phyloP scores from a whole-genome alignment of 2,329 filamentous ascomycete genomes.

The Trichoderma gracile region DNA sequence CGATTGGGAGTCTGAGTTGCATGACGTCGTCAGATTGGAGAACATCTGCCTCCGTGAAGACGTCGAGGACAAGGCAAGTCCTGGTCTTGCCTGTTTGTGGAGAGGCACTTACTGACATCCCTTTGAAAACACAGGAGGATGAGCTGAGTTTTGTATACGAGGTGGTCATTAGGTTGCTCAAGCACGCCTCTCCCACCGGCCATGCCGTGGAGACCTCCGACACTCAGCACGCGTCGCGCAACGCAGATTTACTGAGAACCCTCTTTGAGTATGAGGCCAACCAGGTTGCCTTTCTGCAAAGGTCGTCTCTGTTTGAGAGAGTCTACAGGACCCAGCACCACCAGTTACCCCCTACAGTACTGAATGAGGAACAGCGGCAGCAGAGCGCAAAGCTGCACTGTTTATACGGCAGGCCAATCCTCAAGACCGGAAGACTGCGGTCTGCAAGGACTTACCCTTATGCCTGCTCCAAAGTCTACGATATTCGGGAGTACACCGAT shows the following conservation, averaged over 20 bases:
- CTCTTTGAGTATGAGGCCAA: constrained; percentile 52
- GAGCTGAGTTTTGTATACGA: constrained; percentile 52
- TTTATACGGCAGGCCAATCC: constrained; percentile 63
- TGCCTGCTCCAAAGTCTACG: constrained; percentile 71
- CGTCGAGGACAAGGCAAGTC: constrained; percentile 44
- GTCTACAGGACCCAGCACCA: constrained; percentile 35
- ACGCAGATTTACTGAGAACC: constrained; percentile 46
- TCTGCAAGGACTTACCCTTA: constrained; percentile 53
- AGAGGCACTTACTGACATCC: neutral
- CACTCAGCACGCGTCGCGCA: constrained; percentile 49
- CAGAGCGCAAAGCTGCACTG: constrained; percentile 70
- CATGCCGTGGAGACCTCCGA: constrained; percentile 36
- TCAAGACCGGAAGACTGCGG: constrained; percentile 41
- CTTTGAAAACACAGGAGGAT: constrained; percentile 36
- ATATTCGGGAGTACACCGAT: constrained; percentile 66
- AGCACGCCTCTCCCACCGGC: constrained; percentile 43
- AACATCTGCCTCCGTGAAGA: constrained; percentile 42
- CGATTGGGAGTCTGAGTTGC: constrained; percentile 48
- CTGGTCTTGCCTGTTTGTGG: neutral
- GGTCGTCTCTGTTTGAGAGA: constrained; percentile 64
- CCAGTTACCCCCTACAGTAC: neutral
- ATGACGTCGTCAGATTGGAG: constrained; percentile 47
- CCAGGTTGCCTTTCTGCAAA: constrained; percentile 61
- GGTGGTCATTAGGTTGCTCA: constrained; percentile 49
- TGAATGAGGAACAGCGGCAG: constrained; percentile 49